phyloP scores from a whole-genome alignment of 2,329 filamentous ascomycete genomes.

The Aspergillus aculeatinus region DNA sequence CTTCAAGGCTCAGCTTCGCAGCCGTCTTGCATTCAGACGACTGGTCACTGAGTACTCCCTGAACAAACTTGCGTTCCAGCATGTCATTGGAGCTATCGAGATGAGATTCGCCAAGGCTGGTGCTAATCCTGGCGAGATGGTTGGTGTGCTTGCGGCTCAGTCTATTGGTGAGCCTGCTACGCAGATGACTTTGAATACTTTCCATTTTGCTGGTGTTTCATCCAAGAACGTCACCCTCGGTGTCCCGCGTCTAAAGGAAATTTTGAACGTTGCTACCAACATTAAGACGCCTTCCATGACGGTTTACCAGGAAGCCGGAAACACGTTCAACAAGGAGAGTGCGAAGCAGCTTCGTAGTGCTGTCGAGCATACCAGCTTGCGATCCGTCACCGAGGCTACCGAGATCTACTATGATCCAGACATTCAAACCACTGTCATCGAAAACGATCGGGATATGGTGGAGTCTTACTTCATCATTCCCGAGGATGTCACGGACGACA shows the following conservation, averaged over 20 bases:
- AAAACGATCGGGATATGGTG: conserved; percentile 87
- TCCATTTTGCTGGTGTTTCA: conserved; percentile 99
- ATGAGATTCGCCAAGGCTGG: conserved; percentile 81
- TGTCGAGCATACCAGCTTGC: conserved; percentile 91
- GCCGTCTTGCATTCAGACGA: conserved; percentile 87
- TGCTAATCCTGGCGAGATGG: conserved; percentile 96
- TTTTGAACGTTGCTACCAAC: conserved; percentile 94
- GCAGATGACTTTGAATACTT: conserved; percentile 99
- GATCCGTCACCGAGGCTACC: conserved; percentile 84
- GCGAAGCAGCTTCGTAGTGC: conserved; percentile 83
- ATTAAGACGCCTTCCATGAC: conserved; percentile 99
- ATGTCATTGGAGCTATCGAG: conserved; percentile 87
- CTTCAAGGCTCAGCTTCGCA: conserved; percentile 88
- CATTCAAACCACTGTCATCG: conserved; percentile 79
- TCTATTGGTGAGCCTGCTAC: conserved; percentile 98
- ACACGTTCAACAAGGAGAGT: conserved; percentile 67
- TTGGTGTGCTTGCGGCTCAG: conserved; percentile 93
- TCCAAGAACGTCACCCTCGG: conserved; percentile 99
- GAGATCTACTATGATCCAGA: conserved; percentile 98
- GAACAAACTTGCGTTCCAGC: conserved; percentile 88
- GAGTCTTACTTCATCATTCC: conserved; percentile 96
- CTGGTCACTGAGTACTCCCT: conserved; percentile 81
- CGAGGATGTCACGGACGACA: conserved; percentile 69
- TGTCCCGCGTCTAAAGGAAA: conserved; percentile 98
- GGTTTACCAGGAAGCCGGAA: conserved; percentile 71